These are phyloP conservation scores for Macrotyloma uniflorum DNA, from an alignment of 306 rosid species.

Conservation along the genomic window DNA sequence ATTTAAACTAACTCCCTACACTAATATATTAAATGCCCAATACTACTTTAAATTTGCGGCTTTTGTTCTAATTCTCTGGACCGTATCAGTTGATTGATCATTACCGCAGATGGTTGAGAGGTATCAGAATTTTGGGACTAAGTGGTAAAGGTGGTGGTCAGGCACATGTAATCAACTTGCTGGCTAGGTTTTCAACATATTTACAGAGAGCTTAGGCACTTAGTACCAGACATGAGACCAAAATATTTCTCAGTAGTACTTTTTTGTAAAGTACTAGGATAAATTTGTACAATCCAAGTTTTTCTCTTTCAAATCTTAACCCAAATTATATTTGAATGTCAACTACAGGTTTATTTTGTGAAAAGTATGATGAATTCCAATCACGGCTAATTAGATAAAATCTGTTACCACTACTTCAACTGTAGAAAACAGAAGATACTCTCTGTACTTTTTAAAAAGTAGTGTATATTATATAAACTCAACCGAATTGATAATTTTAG, in stretches of 20 bases:
- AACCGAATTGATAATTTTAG: conserved; percentile 12
- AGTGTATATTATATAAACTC: background rate
- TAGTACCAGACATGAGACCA: background rate
- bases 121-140: background rate
- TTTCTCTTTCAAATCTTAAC: background rate
- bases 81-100: background rate
- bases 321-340: conserved; percentile 19
- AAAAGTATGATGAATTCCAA: conserved; percentile 13
- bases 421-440: background rate
- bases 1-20: background rate
- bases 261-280: background rate
- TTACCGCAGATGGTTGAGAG: conserved; percentile 6
- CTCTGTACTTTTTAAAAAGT: too few species aligned
- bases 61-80: background rate
- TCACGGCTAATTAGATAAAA: background rate
- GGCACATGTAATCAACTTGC: background rate
- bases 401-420: background rate
- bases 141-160: conserved; percentile 2
- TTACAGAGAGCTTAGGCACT: background rate
- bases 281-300: background rate
- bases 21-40: background rate
- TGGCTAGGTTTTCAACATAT: background rate
- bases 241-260: background rate
- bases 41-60: background rate
- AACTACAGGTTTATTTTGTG: background rate